These are phyloP conservation scores for Amanita pseudoporphyria DNA, from an alignment of 768 basidiomycete species.

Conservation along the genomic window DNA sequence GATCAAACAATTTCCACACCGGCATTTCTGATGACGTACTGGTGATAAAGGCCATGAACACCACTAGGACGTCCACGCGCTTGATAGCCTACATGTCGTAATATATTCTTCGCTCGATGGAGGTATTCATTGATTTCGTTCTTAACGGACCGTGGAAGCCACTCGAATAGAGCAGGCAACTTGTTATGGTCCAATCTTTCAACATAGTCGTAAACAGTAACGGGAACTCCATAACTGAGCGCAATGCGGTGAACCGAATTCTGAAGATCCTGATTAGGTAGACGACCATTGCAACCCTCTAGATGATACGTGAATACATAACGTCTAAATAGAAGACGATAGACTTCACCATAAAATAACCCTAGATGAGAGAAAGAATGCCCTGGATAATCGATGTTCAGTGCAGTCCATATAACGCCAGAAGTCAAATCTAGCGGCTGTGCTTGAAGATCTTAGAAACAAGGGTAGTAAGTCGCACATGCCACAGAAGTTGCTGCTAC, in stretches of 20 bases:
- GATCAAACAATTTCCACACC: not conserved
- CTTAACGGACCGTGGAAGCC: constrained; percentile 23
- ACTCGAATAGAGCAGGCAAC: constrained; percentile 22
- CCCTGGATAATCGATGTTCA: constrained; percentile 92
- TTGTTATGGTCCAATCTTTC: constrained; percentile 32
- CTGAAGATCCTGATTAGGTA: constrained; percentile 93
- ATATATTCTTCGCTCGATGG: constrained; percentile 55
- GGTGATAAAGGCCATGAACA: constrained; percentile 84
- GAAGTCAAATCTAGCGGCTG: constrained; percentile 57
- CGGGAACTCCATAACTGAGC: constrained; percentile 64
- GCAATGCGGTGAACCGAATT: constrained; percentile 75
- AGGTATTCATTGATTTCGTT: constrained; percentile 36
- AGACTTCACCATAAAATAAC: constrained; percentile 70
- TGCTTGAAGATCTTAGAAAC: constrained; percentile 47
- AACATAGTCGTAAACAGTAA: constrained; percentile 72
- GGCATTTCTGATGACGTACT: constrained; percentile 31
- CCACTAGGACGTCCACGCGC: constrained; percentile 77
- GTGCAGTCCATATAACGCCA: constrained; percentile 91
- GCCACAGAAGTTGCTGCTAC: constrained; percentile 3
- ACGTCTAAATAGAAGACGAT: constrained; percentile 14
- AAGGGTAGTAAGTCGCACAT: not conserved
- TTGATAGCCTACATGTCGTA: constrained; percentile 64
- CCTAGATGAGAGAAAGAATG: constrained; percentile 96
- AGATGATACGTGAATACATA: constrained; percentile 4
- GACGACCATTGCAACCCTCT: constrained; percentile 93